These are phyloP conservation scores for Anaeramoeba ignava DNA, from an alignment of 78 protist genomes.

Conservation along the genomic window DNA sequence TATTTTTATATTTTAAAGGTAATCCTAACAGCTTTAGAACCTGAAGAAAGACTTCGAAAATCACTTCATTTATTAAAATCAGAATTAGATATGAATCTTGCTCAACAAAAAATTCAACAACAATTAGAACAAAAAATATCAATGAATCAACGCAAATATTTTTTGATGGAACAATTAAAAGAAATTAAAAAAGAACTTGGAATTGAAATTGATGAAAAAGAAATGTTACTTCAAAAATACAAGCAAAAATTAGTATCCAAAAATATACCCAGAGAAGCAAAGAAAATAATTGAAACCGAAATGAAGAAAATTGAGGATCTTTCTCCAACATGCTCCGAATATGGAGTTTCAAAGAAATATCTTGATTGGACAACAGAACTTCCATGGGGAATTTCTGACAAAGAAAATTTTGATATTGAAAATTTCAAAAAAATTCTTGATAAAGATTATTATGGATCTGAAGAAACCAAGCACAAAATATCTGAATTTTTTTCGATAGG, in stretches of 20 bases:
- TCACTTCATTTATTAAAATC: constrained; percentile 19
- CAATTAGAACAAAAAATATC: constrained; percentile 10
- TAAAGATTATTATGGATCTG: constrained; percentile 69
- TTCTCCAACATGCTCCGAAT: constrained; percentile 49
- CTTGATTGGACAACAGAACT: constrained; percentile 81
- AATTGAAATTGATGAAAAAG: not conserved
- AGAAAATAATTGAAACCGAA: constrained; percentile 40
- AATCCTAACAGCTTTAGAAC: too few relatives aligned
- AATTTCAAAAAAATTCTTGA: constrained; percentile 15
- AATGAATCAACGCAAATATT: not conserved
- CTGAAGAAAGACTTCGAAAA: constrained; percentile 15
- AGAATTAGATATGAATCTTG: constrained; percentile 17
- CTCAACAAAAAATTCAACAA: constrained; percentile 15
- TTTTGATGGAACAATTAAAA: not conserved
- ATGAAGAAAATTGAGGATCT: constrained; percentile 20
- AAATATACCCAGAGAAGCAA: constrained; percentile 15
- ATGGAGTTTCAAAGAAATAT: constrained; percentile 68
- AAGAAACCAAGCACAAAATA: constrained; percentile 81
- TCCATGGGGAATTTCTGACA: constrained; percentile 60
- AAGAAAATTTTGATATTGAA: not conserved
- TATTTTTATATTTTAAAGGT: too few relatives aligned
- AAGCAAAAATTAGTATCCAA: not conserved
- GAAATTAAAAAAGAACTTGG: not conserved
- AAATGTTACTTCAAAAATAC: not conserved
- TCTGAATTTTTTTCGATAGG: constrained; percentile 81